A percentile compares a stretch with the other conserved stretches of the same genome.
Conservation (phyloP, 2,329 filamentous ascomycete genomes). For the Coleophoma cylindrospora region DNA sequence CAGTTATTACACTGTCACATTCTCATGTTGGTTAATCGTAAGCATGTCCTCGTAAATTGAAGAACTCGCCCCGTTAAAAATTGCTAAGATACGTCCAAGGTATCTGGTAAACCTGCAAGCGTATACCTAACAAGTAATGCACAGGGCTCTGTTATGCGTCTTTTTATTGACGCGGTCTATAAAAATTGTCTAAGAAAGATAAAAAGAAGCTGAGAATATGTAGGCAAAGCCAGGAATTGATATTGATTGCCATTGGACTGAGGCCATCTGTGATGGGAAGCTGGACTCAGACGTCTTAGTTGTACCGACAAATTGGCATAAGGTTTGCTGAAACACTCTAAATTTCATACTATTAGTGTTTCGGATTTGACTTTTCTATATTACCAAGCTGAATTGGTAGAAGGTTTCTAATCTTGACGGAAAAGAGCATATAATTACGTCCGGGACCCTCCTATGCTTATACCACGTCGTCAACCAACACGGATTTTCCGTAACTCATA, state of each 20-base stretch:
- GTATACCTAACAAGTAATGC: background rate
- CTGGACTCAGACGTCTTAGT: slow-evolving; percentile 3
- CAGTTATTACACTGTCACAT: too few species aligned
- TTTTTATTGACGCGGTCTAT: background rate
- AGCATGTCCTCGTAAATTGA: background rate
- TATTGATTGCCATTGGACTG: slow-evolving; percentile 4
- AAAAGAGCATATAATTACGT: slow-evolving; percentile 3
- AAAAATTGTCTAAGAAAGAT: background rate
- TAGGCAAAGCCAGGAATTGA: slow-evolving; percentile 5
- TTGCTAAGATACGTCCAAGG: background rate
- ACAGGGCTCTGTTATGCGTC: background rate
- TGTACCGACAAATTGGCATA: slow-evolving; percentile 7
- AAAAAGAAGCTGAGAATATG: background rate
- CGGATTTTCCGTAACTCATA: slow-evolving; percentile 4
- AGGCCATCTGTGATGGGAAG: slow-evolving; percentile 5
- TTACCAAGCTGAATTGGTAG: slow-evolving; percentile 8
- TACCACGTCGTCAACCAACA: slow-evolving; percentile 4
- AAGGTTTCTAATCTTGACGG: slow-evolving; percentile 5
- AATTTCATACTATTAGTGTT: too few species aligned
- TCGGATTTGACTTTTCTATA: background rate
- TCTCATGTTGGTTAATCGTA: too few species aligned
- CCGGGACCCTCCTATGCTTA: slow-evolving; percentile 5
- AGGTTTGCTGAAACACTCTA: background rate
- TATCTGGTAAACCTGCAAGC: background rate
- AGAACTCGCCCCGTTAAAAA: background rate